These are phyloP conservation scores for Acacia pycnantha DNA, from an alignment of 331 rosid species.

Conservation along the genomic window DNA sequence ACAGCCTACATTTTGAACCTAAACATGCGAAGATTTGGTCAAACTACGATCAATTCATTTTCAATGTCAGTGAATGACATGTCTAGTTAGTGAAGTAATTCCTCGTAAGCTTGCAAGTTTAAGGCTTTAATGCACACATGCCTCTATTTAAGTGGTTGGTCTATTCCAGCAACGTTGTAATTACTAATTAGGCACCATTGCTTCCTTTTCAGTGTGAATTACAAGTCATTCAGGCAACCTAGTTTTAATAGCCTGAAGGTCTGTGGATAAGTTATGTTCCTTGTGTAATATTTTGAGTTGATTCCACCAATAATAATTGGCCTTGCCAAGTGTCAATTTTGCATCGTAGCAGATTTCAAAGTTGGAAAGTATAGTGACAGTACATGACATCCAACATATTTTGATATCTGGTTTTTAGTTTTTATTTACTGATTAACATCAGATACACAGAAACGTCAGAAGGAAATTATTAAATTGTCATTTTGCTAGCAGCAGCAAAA, in stretches of 20 bases:
- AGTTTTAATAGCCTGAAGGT: background rate
- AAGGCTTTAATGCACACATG: background rate
- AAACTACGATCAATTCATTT: background rate
- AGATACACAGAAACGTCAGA: no score
- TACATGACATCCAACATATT: no score
- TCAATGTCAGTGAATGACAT: conserved; percentile 1
- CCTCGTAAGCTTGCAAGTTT: conserved; percentile 15
- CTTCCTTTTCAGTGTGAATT: background rate
- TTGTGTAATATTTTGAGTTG: background rate
- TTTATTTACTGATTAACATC: no score
- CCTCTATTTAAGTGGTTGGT: background rate
- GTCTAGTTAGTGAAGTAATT: conserved; percentile 15
- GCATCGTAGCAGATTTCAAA: background rate
- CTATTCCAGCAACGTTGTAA: background rate
- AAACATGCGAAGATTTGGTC: background rate
- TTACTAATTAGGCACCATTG: background rate
- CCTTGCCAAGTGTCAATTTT: background rate
- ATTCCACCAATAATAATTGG: background rate
- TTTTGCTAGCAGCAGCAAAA: no score
- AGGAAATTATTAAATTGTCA: no score
- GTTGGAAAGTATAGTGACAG: background rate
- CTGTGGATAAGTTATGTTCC: background rate
- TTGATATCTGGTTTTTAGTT: no score
- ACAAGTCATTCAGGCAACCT: background rate
- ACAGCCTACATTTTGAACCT: conserved; percentile 33